Percentiles rank a stretch among this genome's conserved stretches.
Conservation (phyloP, 2,329 filamentous ascomycete species). For the Hymenoscyphus albidus region DNA sequence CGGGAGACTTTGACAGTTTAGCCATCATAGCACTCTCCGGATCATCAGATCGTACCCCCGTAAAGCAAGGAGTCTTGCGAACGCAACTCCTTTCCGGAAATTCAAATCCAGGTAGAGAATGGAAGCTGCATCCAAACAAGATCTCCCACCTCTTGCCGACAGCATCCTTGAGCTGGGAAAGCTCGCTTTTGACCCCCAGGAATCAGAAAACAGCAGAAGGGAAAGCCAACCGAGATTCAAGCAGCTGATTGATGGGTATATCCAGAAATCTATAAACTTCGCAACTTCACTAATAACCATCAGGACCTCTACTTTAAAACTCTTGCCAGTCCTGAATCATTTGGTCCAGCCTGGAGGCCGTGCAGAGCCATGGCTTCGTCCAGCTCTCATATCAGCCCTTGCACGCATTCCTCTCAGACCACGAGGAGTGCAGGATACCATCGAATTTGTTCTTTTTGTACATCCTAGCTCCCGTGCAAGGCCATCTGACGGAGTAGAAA, state of each 20-base stretch:
- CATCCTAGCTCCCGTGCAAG: constrained; percentile 44
- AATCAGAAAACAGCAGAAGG: constrained; percentile 19
- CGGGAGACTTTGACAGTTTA: not conserved
- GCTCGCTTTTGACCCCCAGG: constrained; percentile 30
- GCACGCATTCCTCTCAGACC: constrained; percentile 57
- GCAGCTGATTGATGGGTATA: constrained; percentile 26
- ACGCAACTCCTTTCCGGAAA: not conserved
- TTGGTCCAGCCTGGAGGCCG: constrained; percentile 58
- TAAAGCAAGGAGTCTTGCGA: not conserved
- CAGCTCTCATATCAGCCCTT: constrained; percentile 53
- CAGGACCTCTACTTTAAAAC: constrained; percentile 46
- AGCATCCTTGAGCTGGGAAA: constrained; percentile 30
- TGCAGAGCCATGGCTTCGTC: constrained; percentile 57
- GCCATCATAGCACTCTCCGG: not conserved
- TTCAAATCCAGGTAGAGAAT: not conserved
- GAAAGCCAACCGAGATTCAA: constrained; percentile 23
- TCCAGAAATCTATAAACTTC: not conserved
- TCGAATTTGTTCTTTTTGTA: constrained; percentile 69
- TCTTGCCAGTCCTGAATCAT: constrained; percentile 59
- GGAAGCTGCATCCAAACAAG: constrained; percentile 6
- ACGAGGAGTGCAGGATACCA: constrained; percentile 61
- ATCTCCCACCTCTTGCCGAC: constrained; percentile 29
- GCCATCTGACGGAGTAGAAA: constrained; percentile 32
- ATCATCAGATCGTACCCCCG: not conserved
- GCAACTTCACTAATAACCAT: constrained; percentile 15